Evolutionary conservation across 176 grass and related monocot genomes (phyloP).

Genomic region (Elymus sibiricus): DNA sequence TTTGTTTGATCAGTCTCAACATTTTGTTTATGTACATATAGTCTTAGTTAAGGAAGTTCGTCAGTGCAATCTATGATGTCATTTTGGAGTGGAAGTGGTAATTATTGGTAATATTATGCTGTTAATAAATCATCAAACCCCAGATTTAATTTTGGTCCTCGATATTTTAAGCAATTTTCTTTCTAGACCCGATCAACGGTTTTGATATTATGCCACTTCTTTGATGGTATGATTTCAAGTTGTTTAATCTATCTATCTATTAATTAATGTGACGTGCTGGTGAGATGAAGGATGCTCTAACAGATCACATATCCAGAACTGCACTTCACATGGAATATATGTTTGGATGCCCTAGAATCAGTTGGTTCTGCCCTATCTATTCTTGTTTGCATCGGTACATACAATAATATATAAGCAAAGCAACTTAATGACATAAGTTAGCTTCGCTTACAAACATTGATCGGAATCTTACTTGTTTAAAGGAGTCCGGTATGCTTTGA

Average conservation of each 20-base stretch:
- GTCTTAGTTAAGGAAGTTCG: too few species aligned
- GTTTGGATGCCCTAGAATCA: slow-evolving; percentile 33
- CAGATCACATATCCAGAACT: slow-evolving; percentile 1
- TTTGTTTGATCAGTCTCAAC: too few species aligned
- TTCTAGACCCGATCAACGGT: not conserved
- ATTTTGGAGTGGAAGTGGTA: not conserved
- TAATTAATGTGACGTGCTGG: not conserved
- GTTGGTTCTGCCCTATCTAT: slow-evolving; percentile 28
- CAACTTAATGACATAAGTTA: not conserved
- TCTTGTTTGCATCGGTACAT: slow-evolving; percentile 4
- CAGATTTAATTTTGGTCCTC: not conserved
- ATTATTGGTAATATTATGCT: not conserved
- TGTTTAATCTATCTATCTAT: not conserved
- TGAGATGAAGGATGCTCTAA: not conserved
- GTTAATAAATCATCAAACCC: not conserved
- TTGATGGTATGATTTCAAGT: not conserved
- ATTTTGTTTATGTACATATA: too few species aligned
- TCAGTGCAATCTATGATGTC: not conserved
- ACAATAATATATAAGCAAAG: slow-evolving; percentile 13
- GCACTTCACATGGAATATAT: slow-evolving; percentile 33
- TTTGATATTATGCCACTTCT: not conserved
- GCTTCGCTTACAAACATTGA: slow-evolving; percentile 13
- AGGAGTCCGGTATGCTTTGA: slow-evolving; percentile 4
- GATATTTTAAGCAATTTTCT: not conserved
- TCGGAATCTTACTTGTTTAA: slow-evolving; percentile 35